phyloP scores from a whole-genome alignment of 345 rosid genomes.

The Pelargonium nanum region DNA sequence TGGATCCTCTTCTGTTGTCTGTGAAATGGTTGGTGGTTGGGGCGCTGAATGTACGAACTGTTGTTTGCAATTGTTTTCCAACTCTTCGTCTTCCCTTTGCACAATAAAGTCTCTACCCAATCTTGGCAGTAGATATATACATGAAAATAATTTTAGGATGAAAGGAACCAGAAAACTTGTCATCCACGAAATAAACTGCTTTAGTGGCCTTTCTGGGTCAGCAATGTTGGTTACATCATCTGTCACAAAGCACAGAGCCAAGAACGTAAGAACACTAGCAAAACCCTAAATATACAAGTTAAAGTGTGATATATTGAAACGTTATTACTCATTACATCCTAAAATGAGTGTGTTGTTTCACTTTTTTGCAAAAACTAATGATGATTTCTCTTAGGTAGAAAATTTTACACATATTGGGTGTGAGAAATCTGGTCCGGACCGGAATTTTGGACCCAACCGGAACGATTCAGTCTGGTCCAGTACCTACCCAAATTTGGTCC shows the following conservation, averaged over 20 bases:
- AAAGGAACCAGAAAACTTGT: conserved; percentile 25
- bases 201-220: conserved; percentile 20
- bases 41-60: conserved; percentile 25
- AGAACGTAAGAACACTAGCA: conserved; percentile 4
- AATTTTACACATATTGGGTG: no score
- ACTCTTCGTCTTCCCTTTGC: conserved; percentile 19
- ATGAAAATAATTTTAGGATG: conserved; percentile 38
- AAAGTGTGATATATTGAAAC: no score
- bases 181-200: conserved; percentile 21
- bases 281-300: background rate
- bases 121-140: conserved; percentile 30
- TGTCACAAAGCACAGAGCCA: conserved; percentile 24
- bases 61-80: conserved; percentile 29
- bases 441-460: no score
- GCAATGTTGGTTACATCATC: conserved; percentile 26
- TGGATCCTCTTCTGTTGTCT: conserved; percentile 33
- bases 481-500: no score
- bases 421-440: no score
- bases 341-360: no score
- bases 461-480: no score
- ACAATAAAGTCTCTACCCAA: conserved; percentile 31
- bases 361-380: no score
- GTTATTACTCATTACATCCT: no score
- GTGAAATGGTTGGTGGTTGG: conserved; percentile 20
- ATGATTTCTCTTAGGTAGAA: no score